These are phyloP conservation scores for Triticum timopheevii DNA, from an alignment of 176 grass and related monocot genomes.

Conservation along the genomic window DNA sequence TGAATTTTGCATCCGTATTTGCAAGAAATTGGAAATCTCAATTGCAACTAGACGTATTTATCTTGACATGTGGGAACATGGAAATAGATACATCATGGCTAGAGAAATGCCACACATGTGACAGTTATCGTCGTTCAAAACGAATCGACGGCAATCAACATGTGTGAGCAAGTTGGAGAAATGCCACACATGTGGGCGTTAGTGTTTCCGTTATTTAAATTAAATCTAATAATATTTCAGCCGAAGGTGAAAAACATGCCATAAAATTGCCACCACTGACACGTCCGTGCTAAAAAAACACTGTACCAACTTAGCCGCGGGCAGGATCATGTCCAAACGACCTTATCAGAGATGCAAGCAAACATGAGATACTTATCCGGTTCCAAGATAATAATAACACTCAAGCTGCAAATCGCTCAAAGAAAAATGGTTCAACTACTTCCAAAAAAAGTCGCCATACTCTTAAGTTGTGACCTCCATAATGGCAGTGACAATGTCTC, in stretches of 20 bases:
- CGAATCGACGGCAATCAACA: no score
- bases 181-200: no score
- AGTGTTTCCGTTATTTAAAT: no score
- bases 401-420: neutral
- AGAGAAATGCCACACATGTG: no score
- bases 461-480: slow-evolving; percentile 66
- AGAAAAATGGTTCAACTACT: neutral
- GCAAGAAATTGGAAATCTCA: no score
- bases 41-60: no score
- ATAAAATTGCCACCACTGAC: neutral
- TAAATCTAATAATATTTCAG: no score
- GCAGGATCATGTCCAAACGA: neutral
- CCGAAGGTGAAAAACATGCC: neutral
- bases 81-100: no score
- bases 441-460: neutral
- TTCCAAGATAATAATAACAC: neutral
- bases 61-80: no score
- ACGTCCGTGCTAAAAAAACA: neutral
- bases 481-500: slow-evolving; percentile 71
- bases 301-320: neutral
- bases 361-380: neutral
- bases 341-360: neutral
- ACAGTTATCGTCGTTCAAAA: no score
- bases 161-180: no score
- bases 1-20: no score